phyloP scores from a whole-genome alignment of 202 grass and related monocot species.

The Setaria italica region DNA sequence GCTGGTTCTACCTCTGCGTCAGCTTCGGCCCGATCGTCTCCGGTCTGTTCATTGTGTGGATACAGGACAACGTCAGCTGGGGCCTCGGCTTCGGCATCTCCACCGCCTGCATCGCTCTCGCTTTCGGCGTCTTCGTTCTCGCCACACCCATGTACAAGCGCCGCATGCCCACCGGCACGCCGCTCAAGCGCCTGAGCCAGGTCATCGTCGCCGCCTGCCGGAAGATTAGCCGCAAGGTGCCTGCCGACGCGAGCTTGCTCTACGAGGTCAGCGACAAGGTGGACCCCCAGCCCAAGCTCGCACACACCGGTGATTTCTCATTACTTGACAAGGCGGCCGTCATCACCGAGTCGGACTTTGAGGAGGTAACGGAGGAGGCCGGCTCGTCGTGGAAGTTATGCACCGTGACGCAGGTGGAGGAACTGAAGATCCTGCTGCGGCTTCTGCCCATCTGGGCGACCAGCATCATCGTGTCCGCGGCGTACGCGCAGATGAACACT shows the following conservation, averaged over 20 bases:
- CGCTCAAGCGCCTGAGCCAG: conserved; percentile 66
- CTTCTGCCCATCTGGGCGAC: conserved; percentile 69
- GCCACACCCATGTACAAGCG: conserved; percentile 67
- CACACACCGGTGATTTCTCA: conserved; percentile 68
- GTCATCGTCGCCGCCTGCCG: conserved; percentile 59
- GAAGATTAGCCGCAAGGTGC: conserved; percentile 48
- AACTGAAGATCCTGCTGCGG: conserved; percentile 74
- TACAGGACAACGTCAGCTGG: conserved; percentile 79
- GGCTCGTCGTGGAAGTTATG: conserved; percentile 63
- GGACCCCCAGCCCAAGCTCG: conserved; percentile 52
- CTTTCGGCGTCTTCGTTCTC: conserved; percentile 63
- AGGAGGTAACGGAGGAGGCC: conserved; percentile 25
- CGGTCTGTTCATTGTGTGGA: conserved; percentile 70
- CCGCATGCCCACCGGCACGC: conserved; percentile 67
- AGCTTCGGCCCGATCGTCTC: conserved; percentile 69
- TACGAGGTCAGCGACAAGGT: conserved; percentile 60
- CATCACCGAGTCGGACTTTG: conserved; percentile 51
- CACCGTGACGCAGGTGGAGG: conserved; percentile 83
- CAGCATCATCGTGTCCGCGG: conserved; percentile 57
- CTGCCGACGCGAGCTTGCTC: conserved; percentile 47
- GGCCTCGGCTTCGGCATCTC: conserved; percentile 72
- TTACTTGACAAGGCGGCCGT: conserved; percentile 67
- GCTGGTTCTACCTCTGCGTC: conserved; percentile 81
- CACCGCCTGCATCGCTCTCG: conserved; percentile 61
- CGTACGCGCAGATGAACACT: conserved; percentile 64